phyloP scores from a whole-genome alignment of 2,329 filamentous ascomycete genomes.

The Cladophialophora exuberans region DNA sequence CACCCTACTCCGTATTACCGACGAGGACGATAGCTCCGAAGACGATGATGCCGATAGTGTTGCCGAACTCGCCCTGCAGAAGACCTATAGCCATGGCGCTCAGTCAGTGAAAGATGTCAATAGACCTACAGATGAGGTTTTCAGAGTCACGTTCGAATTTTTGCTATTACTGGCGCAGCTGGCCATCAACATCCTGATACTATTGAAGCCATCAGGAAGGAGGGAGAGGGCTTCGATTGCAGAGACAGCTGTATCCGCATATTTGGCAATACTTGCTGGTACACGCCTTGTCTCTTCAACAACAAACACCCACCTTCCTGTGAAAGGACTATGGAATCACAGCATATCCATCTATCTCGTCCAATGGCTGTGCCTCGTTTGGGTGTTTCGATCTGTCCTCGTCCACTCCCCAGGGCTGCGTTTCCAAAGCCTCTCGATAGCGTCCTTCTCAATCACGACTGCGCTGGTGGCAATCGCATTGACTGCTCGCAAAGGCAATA shows the following conservation, averaged over 20 bases:
- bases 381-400: constrained; percentile 82
- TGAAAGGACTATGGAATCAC: constrained; percentile 87
- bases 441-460: constrained; percentile 74
- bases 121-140: constrained; percentile 72
- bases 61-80: constrained; percentile 56
- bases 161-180: constrained; percentile 73
- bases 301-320: constrained; percentile 63
- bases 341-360: constrained; percentile 80
- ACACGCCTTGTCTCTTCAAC: constrained; percentile 69
- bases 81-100: constrained; percentile 55
- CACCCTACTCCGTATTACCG: constrained; percentile 52
- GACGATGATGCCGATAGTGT: constrained; percentile 55
- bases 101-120: constrained; percentile 68
- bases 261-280: constrained; percentile 73
- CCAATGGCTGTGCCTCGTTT: constrained; percentile 76
- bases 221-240: constrained; percentile 40
- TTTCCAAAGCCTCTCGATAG: constrained; percentile 66
- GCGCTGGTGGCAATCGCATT: constrained; percentile 76
- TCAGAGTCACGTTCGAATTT: constrained; percentile 74
- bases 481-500: constrained; percentile 88
- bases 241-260: constrained; percentile 76
- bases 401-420: constrained; percentile 72
- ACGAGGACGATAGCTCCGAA: constrained; percentile 61
- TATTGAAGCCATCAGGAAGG: constrained; percentile 2
- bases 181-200: constrained; percentile 64